Conservation (phyloP, 345 rosid genomes). For the Erysimum cheiranthoides region DNA sequence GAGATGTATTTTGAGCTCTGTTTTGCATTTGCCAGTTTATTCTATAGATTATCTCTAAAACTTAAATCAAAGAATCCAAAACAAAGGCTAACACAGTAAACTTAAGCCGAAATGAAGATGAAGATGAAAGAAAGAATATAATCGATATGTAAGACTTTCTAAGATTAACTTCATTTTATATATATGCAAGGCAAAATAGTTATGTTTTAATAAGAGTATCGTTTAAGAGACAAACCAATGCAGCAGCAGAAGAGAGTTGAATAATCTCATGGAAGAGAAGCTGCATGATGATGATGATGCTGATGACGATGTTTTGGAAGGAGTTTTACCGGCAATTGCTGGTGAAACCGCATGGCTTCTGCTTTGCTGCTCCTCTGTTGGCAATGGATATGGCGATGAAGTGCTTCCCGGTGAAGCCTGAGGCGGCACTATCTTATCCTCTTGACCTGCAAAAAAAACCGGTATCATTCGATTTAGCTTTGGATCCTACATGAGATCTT, state of each 20-base stretch:
- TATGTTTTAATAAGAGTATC: constrained; percentile 27
- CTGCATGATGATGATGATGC: constrained; percentile 46
- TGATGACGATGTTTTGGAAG: constrained; percentile 60
- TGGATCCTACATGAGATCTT: neutral
- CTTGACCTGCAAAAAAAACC: constrained; percentile 60
- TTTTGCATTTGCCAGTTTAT: constrained; percentile 15
- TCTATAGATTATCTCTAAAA: neutral
- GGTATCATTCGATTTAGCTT: neutral
- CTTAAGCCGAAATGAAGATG: neutral
- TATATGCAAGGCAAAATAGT: constrained; percentile 29
- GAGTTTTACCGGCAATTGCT: constrained; percentile 84
- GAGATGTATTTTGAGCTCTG: neutral
- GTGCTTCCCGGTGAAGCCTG: constrained; percentile 54
- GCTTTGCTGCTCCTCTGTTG: constrained; percentile 75
- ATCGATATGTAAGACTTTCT: constrained; percentile 8
- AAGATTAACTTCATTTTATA: constrained; percentile 13
- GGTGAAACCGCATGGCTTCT: constrained; percentile 70
- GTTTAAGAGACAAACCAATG: constrained; percentile 30
- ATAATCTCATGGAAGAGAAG: constrained; percentile 45
- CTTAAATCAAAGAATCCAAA: too few relatives aligned
- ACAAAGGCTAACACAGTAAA: too few relatives aligned
- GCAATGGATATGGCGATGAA: constrained; percentile 59
- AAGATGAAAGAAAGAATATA: neutral
- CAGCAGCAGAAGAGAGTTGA: constrained; percentile 47
- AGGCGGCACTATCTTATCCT: constrained; percentile 50